These are phyloP conservation scores for Ceratobasidium sp. DNA, from an alignment of 1,284 basidiomycete species.

Conservation along the genomic window DNA sequence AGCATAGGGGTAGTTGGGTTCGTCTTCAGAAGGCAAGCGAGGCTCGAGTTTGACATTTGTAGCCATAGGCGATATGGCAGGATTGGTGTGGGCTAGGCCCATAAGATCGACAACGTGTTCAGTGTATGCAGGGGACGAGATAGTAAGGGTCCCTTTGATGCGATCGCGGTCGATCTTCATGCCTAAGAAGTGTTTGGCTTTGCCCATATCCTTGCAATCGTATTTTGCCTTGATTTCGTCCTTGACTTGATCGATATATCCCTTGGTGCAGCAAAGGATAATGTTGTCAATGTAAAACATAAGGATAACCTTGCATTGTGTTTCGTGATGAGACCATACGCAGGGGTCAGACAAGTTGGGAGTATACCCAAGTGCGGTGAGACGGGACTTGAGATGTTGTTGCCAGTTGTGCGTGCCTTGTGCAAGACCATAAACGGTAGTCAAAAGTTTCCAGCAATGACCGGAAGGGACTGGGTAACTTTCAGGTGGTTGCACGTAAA, in stretches of 20 bases:
- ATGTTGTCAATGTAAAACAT: constrained; percentile 19
- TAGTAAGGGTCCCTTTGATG: not conserved
- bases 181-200: constrained; percentile 8
- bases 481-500: constrained; percentile 39
- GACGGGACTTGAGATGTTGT: constrained; percentile 50
- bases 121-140: constrained; percentile 2
- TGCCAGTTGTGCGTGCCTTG: constrained; percentile 55
- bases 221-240: constrained; percentile 16
- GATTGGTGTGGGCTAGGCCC: not conserved
- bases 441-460: constrained; percentile 42
- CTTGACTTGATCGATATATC: constrained; percentile 24
- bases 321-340: constrained; percentile 16
- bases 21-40: not conserved
- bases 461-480: not conserved
- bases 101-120: not conserved
- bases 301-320: not conserved
- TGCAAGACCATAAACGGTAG: constrained; percentile 57
- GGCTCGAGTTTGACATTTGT: not conserved
- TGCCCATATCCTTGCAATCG: constrained; percentile 22
- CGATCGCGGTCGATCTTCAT: constrained; percentile 26
- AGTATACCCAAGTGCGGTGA: constrained; percentile 41
- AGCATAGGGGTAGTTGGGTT: constrained; percentile 51
- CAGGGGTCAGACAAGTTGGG: constrained; percentile 4
- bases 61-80: not conserved
- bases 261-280: not conserved